These are phyloP conservation scores for Kodamaea kakaduensis DNA, from an alignment of 805 yeast genomes.

Conservation along the genomic window DNA sequence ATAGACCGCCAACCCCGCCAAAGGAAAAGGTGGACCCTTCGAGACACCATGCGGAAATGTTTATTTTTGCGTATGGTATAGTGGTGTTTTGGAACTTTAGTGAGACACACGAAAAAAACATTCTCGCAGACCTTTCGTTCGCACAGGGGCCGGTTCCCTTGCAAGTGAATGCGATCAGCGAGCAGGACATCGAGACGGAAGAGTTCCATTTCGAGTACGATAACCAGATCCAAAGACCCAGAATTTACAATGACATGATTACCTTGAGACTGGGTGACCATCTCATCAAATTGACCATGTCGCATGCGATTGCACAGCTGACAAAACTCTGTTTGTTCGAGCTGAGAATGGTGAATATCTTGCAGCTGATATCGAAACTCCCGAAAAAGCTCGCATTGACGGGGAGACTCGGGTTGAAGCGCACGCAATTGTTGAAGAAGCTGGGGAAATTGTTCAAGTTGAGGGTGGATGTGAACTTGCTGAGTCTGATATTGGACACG, in stretches of 20 bases:
- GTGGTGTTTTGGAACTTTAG: constrained; percentile 98
- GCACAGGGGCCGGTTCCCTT: constrained; percentile 49
- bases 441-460: constrained; percentile 88
- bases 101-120: constrained; percentile 87
- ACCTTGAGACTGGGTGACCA: constrained; percentile 90
- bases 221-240: constrained; percentile 54
- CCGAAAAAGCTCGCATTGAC: constrained; percentile 89
- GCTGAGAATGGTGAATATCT: constrained; percentile 78
- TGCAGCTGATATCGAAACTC: constrained; percentile 80
- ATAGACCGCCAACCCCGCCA: constrained; percentile 9
- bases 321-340: constrained; percentile 90
- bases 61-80: constrained; percentile 86
- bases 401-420: constrained; percentile 77
- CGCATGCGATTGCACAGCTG: constrained; percentile 96
- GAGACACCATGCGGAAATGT: constrained; percentile 77
- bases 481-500: constrained; percentile 87
- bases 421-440: constrained; percentile 81
- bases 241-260: constrained; percentile 91
- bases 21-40: constrained; percentile 34
- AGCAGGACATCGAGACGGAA: constrained; percentile 90
- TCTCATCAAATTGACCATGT: constrained; percentile 84
- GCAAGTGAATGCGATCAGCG: constrained; percentile 70
- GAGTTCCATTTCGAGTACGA: constrained; percentile 77
- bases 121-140: constrained; percentile 86
- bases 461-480: constrained; percentile 88